Evolutionary conservation across 2,329 filamentous ascomycete genomes (phyloP), one percentile per base, ranked within the genome.

Genomic region (Pseudogymnoascus sp.): DNA sequence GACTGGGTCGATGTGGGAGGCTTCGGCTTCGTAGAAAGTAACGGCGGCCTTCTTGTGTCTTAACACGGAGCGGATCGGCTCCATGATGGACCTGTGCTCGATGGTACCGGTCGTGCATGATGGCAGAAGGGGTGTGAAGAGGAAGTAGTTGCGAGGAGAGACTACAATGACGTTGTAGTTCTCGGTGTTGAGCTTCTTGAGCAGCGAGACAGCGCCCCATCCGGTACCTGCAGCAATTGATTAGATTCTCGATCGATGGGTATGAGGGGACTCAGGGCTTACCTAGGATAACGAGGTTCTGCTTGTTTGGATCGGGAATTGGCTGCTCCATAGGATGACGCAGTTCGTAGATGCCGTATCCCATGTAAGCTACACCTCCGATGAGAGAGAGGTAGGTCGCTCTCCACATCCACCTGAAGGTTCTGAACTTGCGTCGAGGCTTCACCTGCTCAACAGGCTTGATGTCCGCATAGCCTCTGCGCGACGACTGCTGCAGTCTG

Each of bases 1-100:
- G 70, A 94, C 89, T 69, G 92, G 88, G 77, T 99, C 94, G 75
- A 99, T 91, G 79, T 94, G 93, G 73, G 90, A 96, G 64, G 91
- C 92, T 76, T 97, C 93, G 69, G 94, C 94, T 83, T 99, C 94
- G 83, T 96, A 99, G 84, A 89, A 99, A 78, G 92, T 94, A 76
- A 96, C 94, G 59, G 87, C 84, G 67, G 91, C 89, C 79, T 91
- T 92, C 84, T 97, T 97, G 80, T 94, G 90, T 73, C 92, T 90
- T 70, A 96, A 84, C 76, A 99, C 96, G 75, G 94, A 91, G 74
- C 94, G 91, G 72, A 99, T 89, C 63, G 94, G 94, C 81, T 99
- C 94, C 94, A 99, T 99, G 78, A 99, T 99, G 74, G 92, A 97
- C 75, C 94, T 91, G 81, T 97, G 94, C 83, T 99, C 94, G 77